Percentiles rank a stretch among this genome's conserved stretches.
These are phyloP conservation scores for Malus hybrid DNA, from an alignment of 331 rosid genomes.

Conservation along the genomic window DNA sequence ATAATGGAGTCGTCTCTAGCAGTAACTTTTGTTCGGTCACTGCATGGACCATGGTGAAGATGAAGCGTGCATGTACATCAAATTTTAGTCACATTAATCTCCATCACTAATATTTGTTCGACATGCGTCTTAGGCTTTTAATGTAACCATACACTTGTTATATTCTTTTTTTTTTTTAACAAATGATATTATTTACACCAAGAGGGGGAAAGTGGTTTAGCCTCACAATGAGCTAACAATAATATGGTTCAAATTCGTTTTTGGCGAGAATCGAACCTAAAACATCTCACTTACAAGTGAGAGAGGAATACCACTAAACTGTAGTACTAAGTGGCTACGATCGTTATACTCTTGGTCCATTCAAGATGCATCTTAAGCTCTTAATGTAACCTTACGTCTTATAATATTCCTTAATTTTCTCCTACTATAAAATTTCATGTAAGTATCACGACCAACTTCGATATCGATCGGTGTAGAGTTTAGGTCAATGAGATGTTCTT, in stretches of 20 bases:
- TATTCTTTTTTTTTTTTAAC: too few relatives aligned
- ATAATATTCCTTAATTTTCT: neutral
- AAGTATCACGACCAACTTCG: neutral
- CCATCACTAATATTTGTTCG: too few relatives aligned
- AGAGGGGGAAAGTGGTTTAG: accelerated
- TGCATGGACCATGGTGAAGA: neutral
- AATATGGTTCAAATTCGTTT: too few relatives aligned
- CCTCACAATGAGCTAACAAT: too few relatives aligned
- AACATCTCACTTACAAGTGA: too few relatives aligned
- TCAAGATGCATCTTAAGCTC: neutral
- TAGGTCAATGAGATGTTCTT: neutral
- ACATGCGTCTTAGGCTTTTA: too few relatives aligned
- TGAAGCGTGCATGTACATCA: neutral
- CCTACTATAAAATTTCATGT: neutral
- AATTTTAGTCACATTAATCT: too few relatives aligned
- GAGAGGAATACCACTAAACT: too few relatives aligned
- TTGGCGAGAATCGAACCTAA: too few relatives aligned
- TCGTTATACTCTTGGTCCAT: neutral
- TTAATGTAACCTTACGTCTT: neutral
- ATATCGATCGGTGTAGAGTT: neutral
- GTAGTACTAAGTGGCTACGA: too few relatives aligned
- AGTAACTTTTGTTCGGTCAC: neutral
- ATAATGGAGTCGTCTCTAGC: neutral
- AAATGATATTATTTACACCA: too few relatives aligned
- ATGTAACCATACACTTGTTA: too few relatives aligned